phyloP scores from a whole-genome alignment of 2,329 filamentous ascomycete species.

The Penicillium sp. region DNA sequence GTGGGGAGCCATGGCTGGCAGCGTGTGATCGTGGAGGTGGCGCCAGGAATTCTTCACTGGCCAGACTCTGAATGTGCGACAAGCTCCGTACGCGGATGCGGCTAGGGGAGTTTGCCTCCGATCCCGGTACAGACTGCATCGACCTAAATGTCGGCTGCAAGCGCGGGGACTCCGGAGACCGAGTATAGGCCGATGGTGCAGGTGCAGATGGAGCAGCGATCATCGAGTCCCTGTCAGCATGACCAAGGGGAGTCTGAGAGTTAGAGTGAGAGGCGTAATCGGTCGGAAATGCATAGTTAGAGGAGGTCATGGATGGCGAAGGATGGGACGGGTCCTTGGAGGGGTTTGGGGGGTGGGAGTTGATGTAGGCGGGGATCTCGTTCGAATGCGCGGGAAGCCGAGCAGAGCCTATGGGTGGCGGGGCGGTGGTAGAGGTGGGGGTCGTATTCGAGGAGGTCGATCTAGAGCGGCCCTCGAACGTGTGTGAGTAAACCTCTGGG shows the following conservation, averaged over 20 bases:
- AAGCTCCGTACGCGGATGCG: constrained; percentile 83
- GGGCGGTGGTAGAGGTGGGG: constrained; percentile 39
- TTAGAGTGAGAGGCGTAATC: constrained; percentile 14
- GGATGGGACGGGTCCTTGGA: constrained; percentile 20
- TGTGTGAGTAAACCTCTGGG: constrained; percentile 20
- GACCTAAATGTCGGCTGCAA: constrained; percentile 48
- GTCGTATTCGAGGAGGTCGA: constrained; percentile 33
- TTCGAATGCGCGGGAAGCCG: constrained; percentile 31
- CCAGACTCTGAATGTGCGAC: constrained; percentile 86
- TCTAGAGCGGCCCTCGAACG: constrained; percentile 29
- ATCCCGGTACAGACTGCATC: constrained; percentile 44
- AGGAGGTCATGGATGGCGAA: constrained; percentile 53
- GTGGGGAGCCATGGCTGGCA: constrained; percentile 48
- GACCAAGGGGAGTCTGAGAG: constrained; percentile 22
- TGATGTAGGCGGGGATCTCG: constrained; percentile 40
- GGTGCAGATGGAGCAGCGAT: constrained; percentile 22
- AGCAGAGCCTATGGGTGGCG: constrained; percentile 38
- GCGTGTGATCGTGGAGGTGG: constrained; percentile 49
- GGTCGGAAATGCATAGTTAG: constrained; percentile 29
- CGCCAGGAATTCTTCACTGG: constrained; percentile 71
- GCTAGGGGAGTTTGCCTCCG: constrained; percentile 51
- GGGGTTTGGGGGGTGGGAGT: constrained; percentile 29
- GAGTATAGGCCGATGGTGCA: constrained; percentile 18
- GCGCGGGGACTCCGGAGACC: constrained; percentile 48
- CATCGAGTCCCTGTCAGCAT: constrained; percentile 24